phyloP scores from a whole-genome alignment of 2,329 filamentous ascomycete species.

The Ceratocystis ficicola region DNA sequence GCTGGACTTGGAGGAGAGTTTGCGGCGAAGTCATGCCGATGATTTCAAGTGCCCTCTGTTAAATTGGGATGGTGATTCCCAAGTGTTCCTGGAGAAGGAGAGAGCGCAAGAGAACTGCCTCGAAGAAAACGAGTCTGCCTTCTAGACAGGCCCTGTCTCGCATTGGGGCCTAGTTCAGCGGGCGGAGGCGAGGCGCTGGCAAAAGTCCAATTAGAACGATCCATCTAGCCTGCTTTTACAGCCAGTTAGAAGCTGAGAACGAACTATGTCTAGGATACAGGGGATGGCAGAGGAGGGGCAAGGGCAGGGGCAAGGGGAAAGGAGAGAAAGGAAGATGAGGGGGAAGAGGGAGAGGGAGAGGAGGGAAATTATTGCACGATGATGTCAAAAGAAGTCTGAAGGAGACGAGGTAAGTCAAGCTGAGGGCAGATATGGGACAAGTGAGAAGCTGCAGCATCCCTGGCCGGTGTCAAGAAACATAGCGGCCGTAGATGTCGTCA shows the following conservation, averaged over 20 bases:
- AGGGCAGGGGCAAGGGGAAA: background rate
- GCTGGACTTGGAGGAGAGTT: too few relatives aligned
- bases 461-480: too few relatives aligned
- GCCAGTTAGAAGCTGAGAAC: conserved; percentile 1
- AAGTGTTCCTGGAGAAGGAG: background rate
- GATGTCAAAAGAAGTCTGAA: background rate
- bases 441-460: background rate
- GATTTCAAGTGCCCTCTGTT: background rate
- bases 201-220: background rate
- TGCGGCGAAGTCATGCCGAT: background rate
- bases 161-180: background rate
- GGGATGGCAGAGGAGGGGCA: background rate
- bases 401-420: background rate
- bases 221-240: background rate
- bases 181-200: background rate
- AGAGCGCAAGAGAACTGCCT: background rate
- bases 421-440: background rate
- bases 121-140: too few relatives aligned
- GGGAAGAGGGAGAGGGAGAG: background rate
- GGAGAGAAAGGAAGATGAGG: background rate
- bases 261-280: too few relatives aligned
- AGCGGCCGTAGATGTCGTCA: background rate
- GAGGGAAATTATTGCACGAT: conserved; percentile 1
- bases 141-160: background rate
- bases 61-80: background rate